Base-by-base conservation (phyloP, 2,329 filamentous ascomycete genomes). In the Dothideomycetes sp. region DNA sequence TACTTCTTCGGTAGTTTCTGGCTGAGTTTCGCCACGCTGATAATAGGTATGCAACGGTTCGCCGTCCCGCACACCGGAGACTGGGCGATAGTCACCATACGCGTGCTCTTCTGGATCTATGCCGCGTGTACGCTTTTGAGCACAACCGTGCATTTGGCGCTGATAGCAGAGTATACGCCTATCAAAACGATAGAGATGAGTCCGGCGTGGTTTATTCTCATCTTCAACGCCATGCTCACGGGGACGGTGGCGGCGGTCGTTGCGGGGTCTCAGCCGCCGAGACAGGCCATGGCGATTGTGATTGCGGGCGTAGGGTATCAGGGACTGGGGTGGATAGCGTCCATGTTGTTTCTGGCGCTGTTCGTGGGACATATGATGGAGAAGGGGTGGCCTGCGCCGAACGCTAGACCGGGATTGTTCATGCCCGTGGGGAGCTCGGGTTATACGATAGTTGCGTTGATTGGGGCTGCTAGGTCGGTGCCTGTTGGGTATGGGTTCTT, bases 61-160 rank as follows among this genome's bases (percentile, higher is more conserved):
- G 78, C 73, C 19, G 72, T 81, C 19, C 70, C 74, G 0, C 57
- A 65, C 1, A 59, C 70, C 12, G 71, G 73, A 1, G 37, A 24
- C 24, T 70, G 71, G 48, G 70, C 82, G 7, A 59, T 70, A 1
- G 69, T 68, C 53, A 70, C 67, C 0, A 68, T 84, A 4, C 68
- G 77, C 40, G 65, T 77, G 0, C 66, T 74, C 5, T 87, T 84
- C 56, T 87, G 81, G 80, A 59, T 68, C 2, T 86, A 86, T 52
- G 67, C 77, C 7, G 58, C 63, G 3, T 55, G 69, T 29, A 76
- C 78, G 0, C 70, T 81, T 29, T 45, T 68, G 4, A 54, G 79
- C 1, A 75, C 79, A 5, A 60, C 83, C 3, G 62, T 68, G 1
- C 79, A 84, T 54, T 57, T 36, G 9, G 18, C 14, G 14, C 18